These are phyloP conservation scores for Globisporangium carolinianum DNA, from an alignment of 352 stramenopile genomes.

Conservation along the genomic window DNA sequence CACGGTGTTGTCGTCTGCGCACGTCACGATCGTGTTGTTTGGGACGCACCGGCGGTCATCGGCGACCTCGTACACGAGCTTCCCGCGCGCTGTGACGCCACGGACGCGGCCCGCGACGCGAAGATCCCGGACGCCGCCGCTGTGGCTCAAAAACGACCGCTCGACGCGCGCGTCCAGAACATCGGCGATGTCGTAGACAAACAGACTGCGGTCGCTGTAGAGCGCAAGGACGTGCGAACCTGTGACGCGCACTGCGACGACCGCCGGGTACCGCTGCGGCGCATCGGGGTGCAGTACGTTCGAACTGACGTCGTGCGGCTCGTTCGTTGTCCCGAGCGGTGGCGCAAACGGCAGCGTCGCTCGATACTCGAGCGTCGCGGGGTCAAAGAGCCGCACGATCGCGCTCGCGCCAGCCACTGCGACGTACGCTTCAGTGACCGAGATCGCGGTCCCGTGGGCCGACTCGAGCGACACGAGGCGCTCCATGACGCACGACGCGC, in stretches of 20 bases:
- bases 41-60: conserved; percentile 24
- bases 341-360: conserved; percentile 69
- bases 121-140: conserved; percentile 58
- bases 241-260: conserved; percentile 49
- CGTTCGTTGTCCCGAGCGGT: conserved; percentile 46
- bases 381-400: conserved; percentile 69
- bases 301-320: conserved; percentile 4
- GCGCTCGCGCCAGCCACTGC: conserved; percentile 55
- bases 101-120: conserved; percentile 38
- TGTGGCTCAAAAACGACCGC: conserved; percentile 81
- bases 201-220: conserved; percentile 78
- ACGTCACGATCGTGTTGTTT: conserved; percentile 73
- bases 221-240: conserved; percentile 56
- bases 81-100: conserved; percentile 51
- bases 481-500: conserved; percentile 65
- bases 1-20: conserved; percentile 81
- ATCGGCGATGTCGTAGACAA: conserved; percentile 66
- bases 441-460: conserved; percentile 51
- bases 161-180: conserved; percentile 38
- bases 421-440: conserved; percentile 67
- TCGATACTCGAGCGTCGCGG: conserved; percentile 64
- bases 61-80: conserved; percentile 38
- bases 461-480: conserved; percentile 67
- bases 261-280: conserved; percentile 47
- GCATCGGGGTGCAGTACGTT: conserved; percentile 40